phyloP scores from a whole-genome alignment of 2,329 filamentous ascomycete genomes.

The Colletotrichum sp. region DNA sequence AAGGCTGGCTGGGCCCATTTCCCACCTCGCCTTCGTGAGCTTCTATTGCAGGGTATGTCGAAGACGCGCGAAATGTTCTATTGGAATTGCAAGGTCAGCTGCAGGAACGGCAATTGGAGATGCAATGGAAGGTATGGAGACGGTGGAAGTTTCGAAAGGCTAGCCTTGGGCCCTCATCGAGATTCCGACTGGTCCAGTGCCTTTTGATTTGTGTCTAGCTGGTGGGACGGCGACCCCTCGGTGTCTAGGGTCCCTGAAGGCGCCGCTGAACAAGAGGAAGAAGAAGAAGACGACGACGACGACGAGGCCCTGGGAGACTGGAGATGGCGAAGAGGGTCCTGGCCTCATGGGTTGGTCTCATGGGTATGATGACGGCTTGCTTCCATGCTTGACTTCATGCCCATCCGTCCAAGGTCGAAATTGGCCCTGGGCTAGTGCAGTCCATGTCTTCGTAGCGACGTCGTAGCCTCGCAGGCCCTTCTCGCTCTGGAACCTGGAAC shows the following conservation, averaged over 20 bases:
- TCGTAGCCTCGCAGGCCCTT: background rate
- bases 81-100: background rate
- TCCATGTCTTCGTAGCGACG: background rate
- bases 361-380: background rate
- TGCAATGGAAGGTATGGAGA: slow-evolving; percentile 19
- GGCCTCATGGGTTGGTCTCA: background rate
- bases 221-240: background rate
- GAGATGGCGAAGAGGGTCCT: background rate
- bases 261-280: background rate
- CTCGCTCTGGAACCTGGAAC: background rate
- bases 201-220: background rate
- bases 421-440: background rate
- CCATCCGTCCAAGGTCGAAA: background rate
- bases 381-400: background rate
- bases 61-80: background rate
- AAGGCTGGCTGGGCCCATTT: background rate
- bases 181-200: background rate
- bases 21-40: background rate
- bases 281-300: background rate
- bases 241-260: background rate
- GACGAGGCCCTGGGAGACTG: background rate
- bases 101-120: slow-evolving; percentile 9
- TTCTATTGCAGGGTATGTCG: background rate
- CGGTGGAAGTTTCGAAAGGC: background rate
- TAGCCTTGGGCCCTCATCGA: background rate